Conservation (phyloP, 148 eudicot species). For the Hydrangea macrophylla region DNA sequence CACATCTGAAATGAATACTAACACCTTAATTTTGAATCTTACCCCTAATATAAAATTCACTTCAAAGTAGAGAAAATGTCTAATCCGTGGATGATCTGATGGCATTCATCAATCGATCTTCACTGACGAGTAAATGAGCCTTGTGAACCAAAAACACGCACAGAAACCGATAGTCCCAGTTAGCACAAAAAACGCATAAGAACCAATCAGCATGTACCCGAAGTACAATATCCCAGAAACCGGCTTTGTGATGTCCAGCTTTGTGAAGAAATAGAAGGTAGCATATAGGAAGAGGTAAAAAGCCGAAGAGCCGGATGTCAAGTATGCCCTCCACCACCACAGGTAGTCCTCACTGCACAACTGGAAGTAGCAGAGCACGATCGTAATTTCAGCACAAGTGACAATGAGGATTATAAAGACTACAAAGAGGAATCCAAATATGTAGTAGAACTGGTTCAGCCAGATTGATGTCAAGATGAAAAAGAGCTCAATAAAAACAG, state of each 20-base stretch:
- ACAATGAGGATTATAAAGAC: slow-evolving; percentile 31
- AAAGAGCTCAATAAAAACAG: slow-evolving; percentile 33
- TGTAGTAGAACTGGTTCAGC: slow-evolving; percentile 43
- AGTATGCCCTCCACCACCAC: slow-evolving; percentile 54
- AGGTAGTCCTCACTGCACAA: slow-evolving; percentile 46
- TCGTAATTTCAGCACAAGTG: slow-evolving; percentile 37
- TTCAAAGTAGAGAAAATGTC: background rate
- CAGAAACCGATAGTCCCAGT: slow-evolving; percentile 43
- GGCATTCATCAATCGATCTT: slow-evolving; percentile 34
- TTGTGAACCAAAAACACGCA: slow-evolving; percentile 43
- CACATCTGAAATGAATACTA: background rate
- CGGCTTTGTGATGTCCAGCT: slow-evolving; percentile 39
- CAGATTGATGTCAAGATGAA: slow-evolving; percentile 33
- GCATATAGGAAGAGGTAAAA: slow-evolving; percentile 43
- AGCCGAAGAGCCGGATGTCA: slow-evolving; percentile 42
- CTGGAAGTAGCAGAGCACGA: slow-evolving; percentile 36
- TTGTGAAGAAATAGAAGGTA: slow-evolving; percentile 35
- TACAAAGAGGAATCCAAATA: slow-evolving; percentile 35
- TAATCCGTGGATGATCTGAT: background rate
- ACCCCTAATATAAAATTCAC: too few species aligned
- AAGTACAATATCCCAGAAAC: slow-evolving; percentile 37
- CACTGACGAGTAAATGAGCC: slow-evolving; percentile 46
- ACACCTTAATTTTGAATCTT: too few species aligned
- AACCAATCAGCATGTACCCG: slow-evolving; percentile 46
- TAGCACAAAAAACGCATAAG: slow-evolving; percentile 37